Percentiles rank a stretch among this genome's conserved stretches.
Evolutionary conservation across 495 filamentous ascomycete genomes (phyloP).

Genomic region (Penicillium crystallinum): DNA sequence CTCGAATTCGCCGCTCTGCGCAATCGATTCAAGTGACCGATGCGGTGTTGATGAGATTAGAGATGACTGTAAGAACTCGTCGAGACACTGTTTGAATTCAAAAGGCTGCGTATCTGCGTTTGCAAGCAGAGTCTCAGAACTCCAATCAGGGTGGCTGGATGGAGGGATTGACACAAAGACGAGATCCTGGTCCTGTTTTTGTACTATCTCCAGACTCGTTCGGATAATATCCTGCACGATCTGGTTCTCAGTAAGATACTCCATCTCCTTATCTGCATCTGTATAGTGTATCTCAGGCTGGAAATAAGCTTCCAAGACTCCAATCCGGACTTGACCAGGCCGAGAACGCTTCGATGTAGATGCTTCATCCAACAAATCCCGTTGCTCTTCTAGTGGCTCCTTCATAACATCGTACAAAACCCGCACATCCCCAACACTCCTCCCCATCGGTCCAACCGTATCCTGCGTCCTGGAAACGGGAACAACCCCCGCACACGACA

Average conservation of each 20-base stretch:
- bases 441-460: conserved; percentile 53
- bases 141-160: conserved; percentile 44
- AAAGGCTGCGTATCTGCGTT: conserved; percentile 52
- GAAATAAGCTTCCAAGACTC: conserved; percentile 43
- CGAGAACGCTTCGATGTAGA: conserved; percentile 28
- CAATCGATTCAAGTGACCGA: conserved; percentile 45
- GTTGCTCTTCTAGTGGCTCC: not conserved
- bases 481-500: conserved; percentile 50
- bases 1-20: conserved; percentile 51
- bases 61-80: conserved; percentile 39
- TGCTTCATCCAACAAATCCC: not conserved
- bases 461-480: conserved; percentile 61
- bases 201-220: conserved; percentile 26
- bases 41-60: conserved; percentile 23
- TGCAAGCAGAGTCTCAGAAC: conserved; percentile 37
- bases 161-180: conserved; percentile 30
- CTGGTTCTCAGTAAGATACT: conserved; percentile 51
- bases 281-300: conserved; percentile 29
- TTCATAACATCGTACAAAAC: conserved; percentile 54
- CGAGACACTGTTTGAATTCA: conserved; percentile 50
- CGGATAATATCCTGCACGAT: conserved; percentile 48
- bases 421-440: conserved; percentile 49
- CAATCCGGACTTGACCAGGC: conserved; percentile 31
- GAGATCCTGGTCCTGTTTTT: conserved; percentile 9
- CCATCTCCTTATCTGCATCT: conserved; percentile 38